These are phyloP conservation scores for Ceriops zippeliana DNA, from an alignment of 345 rosid species.

Conservation along the genomic window DNA sequence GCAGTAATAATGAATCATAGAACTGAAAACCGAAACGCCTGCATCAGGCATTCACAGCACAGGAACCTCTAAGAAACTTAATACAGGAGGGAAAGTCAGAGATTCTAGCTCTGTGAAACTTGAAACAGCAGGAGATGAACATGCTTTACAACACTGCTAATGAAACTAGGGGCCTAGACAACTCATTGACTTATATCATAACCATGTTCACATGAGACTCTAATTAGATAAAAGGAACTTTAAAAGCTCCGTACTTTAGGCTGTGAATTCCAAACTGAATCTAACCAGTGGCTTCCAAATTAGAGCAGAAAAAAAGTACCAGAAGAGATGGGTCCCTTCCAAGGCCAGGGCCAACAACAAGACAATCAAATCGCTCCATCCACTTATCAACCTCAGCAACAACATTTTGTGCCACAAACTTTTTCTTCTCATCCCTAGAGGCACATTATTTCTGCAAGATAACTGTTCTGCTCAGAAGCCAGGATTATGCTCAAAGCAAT, in stretches of 20 bases:
- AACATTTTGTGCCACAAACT: conserved; percentile 41
- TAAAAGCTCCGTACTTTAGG: neutral
- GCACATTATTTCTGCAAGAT: conserved; percentile 17
- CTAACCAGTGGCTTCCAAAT: neutral
- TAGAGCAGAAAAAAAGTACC: conserved; percentile 34
- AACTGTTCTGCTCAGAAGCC: conserved; percentile 13
- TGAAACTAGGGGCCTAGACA: neutral
- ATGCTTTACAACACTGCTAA: neutral
- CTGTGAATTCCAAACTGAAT: neutral
- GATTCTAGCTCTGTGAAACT: neutral
- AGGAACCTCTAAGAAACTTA: neutral
- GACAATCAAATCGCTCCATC: conserved; percentile 96
- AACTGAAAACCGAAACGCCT: neutral
- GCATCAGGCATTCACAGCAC: neutral
- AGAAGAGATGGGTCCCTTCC: conserved; percentile 92
- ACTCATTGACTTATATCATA: neutral
- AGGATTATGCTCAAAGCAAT: neutral
- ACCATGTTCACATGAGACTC: no score
- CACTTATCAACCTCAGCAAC: conserved; percentile 81
- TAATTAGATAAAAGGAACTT: no score
- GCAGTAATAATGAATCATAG: neutral
- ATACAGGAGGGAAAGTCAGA: neutral
- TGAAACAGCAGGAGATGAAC: neutral
- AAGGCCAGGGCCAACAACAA: conserved; percentile 95
- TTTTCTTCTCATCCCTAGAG: conserved; percentile 53